phyloP scores from a whole-genome alignment of 2,329 filamentous ascomycete genomes.

The Epichloe coenophiala region DNA sequence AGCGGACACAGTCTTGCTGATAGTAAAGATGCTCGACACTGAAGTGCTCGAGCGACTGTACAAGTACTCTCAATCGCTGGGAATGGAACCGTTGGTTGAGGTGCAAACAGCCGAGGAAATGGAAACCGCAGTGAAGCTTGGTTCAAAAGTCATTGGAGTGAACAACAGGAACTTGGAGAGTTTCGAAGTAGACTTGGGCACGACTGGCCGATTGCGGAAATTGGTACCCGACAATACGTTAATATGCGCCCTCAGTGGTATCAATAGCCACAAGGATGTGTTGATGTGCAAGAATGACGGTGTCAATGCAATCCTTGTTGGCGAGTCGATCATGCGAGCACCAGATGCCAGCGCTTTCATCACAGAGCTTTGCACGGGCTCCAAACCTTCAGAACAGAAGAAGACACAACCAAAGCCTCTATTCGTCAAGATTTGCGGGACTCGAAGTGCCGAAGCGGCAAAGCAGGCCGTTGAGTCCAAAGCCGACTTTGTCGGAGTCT shows the following conservation, averaged over 20 bases:
- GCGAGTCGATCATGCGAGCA: conserved; percentile 91
- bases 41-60: conserved; percentile 66
- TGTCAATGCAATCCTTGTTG: conserved; percentile 84
- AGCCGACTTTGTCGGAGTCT: conserved; percentile 87
- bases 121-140: conserved; percentile 71
- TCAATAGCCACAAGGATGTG: conserved; percentile 79
- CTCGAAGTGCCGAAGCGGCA: conserved; percentile 69
- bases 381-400: conserved; percentile 22
- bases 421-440: conserved; percentile 92
- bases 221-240: conserved; percentile 77
- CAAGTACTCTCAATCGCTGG: conserved; percentile 74
- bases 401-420: conserved; percentile 30
- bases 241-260: conserved; percentile 88
- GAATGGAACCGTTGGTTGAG: conserved; percentile 96
- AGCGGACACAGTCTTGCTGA: conserved; percentile 86
- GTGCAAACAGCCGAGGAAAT: conserved; percentile 94
- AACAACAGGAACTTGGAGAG: conserved; percentile 96
- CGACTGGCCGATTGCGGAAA: conserved; percentile 75
- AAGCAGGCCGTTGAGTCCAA: conserved; percentile 69
- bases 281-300: conserved; percentile 77
- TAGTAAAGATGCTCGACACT: conserved; percentile 91
- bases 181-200: conserved; percentile 91
- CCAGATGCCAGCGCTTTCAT: conserved; percentile 75
- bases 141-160: conserved; percentile 84
- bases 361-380: conserved; percentile 59